A percentile compares a stretch with the other conserved stretches of the same genome.
phyloP scores from a whole-genome alignment of 2,329 filamentous ascomycete genomes.

The Diaporthe amygdali region DNA sequence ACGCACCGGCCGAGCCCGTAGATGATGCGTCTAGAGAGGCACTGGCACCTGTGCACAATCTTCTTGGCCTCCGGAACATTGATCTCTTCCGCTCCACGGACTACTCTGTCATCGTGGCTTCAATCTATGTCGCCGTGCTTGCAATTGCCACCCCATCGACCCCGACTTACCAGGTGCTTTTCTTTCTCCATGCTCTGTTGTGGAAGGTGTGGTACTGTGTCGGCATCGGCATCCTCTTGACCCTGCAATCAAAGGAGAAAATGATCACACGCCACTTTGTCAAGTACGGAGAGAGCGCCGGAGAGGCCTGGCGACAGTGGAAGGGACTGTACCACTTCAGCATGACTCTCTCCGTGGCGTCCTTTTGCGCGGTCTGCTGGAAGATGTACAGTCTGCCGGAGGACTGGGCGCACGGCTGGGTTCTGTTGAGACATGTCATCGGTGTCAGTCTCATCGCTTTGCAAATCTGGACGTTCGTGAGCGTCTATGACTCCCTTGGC shows the following conservation, averaged over 20 bases:
- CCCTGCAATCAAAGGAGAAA: constrained; percentile 86
- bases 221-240: constrained; percentile 84
- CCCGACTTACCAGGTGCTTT: constrained; percentile 74
- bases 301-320: constrained; percentile 97
- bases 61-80: constrained; percentile 82
- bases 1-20: constrained; percentile 33
- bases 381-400: constrained; percentile 92
- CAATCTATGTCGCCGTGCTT: constrained; percentile 75
- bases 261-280: constrained; percentile 97
- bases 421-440: constrained; percentile 84
- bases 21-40: constrained; percentile 26
- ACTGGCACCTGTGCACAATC: constrained; percentile 77
- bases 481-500: constrained; percentile 92
- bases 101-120: constrained; percentile 76
- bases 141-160: constrained; percentile 81
- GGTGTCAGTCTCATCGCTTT: constrained; percentile 81
- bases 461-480: constrained; percentile 90
- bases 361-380: constrained; percentile 90
- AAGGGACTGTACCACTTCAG: constrained; percentile 94
- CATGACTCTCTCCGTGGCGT: constrained; percentile 87
- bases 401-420: constrained; percentile 87
- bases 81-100: constrained; percentile 90
- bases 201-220: constrained; percentile 94
- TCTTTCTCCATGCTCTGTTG: constrained; percentile 77
- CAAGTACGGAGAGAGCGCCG: constrained; percentile 89